These are phyloP conservation scores for Schwanniomyces sp. DNA, from an alignment of 805 yeast genomes.

Conservation along the genomic window DNA sequence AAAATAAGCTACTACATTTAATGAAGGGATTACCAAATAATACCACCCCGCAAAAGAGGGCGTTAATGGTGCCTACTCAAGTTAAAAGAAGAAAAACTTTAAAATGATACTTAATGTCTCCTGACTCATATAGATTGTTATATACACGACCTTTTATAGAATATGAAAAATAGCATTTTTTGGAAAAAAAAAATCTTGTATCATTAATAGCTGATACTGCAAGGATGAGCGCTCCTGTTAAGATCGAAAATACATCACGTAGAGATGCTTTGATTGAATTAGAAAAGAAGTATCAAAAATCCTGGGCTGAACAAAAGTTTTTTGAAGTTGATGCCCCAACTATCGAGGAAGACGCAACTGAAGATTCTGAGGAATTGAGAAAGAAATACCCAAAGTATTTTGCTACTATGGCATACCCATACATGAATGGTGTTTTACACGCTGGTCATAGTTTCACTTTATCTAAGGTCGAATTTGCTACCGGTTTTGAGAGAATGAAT, in stretches of 20 bases:
- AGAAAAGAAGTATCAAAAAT: slow-evolving; percentile 82
- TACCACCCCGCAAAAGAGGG: neutral
- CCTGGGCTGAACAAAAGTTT: slow-evolving; percentile 83
- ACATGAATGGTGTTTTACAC: slow-evolving; percentile 97
- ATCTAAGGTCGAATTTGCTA: slow-evolving; percentile 88
- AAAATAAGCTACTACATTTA: slow-evolving; percentile 1
- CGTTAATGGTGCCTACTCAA: slow-evolving; percentile 7
- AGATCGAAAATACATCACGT: slow-evolving; percentile 73
- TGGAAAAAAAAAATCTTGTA: neutral
- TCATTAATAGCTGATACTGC: neutral
- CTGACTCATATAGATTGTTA: neutral
- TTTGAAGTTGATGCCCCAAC: slow-evolving; percentile 91
- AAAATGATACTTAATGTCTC: neutral
- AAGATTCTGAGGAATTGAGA: slow-evolving; percentile 66
- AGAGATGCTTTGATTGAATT: slow-evolving; percentile 89
- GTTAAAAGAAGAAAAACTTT: neutral
- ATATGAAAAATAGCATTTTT: neutral
- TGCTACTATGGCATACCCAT: slow-evolving; percentile 96
- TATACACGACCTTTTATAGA: neutral
- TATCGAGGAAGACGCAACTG: slow-evolving; percentile 52
- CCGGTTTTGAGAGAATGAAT: slow-evolving; percentile 92
- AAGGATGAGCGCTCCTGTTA: slow-evolving; percentile 40
- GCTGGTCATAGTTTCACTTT: slow-evolving; percentile 97
- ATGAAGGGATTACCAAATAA: neutral
- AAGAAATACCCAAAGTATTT: slow-evolving; percentile 81